phyloP scores from a whole-genome alignment of 331 rosid species.

The Prunus yedoensis region DNA sequence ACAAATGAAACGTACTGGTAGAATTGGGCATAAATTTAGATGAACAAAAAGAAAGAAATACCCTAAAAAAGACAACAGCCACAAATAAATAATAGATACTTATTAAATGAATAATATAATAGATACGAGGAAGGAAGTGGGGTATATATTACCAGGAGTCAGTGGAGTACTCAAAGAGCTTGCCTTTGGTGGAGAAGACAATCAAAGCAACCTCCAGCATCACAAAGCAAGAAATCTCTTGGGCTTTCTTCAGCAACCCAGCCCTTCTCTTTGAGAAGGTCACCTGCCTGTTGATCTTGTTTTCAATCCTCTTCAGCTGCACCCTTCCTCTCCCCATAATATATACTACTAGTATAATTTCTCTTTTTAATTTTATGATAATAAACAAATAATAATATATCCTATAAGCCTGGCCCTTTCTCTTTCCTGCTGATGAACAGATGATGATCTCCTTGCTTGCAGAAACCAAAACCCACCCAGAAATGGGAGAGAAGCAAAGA shows the following conservation, averaged over 20 bases:
- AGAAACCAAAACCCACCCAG: neutral
- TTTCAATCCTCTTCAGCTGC: constrained; percentile 84
- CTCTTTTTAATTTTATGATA: too few species aligned
- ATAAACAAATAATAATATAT: too few species aligned
- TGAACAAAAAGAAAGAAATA: too few species aligned
- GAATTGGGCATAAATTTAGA: too few species aligned
- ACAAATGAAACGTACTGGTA: too few species aligned
- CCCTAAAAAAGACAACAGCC: too few species aligned
- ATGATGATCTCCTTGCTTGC: neutral
- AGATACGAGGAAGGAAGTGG: neutral
- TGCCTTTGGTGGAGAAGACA: too few species aligned
- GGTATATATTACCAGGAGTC: constrained; percentile 43
- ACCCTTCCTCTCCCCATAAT: constrained; percentile 80
- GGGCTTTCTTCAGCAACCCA: too few species aligned
- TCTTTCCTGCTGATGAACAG: neutral
- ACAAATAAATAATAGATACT: too few species aligned
- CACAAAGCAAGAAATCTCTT: too few species aligned
- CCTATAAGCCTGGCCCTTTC: neutral
- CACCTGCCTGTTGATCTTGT: constrained; percentile 83
- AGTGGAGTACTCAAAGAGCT: constrained; percentile 56
- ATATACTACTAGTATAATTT: neutral
- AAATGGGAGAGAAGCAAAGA: neutral
- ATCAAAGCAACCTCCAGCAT: too few species aligned
- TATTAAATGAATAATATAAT: neutral
- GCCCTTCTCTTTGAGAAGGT: constrained; percentile 78